Evolutionary conservation across 805 yeast species (phyloP), one percentile per base, ranked within the genome.

Genomic region (Debaryomyces hansenii): DNA sequence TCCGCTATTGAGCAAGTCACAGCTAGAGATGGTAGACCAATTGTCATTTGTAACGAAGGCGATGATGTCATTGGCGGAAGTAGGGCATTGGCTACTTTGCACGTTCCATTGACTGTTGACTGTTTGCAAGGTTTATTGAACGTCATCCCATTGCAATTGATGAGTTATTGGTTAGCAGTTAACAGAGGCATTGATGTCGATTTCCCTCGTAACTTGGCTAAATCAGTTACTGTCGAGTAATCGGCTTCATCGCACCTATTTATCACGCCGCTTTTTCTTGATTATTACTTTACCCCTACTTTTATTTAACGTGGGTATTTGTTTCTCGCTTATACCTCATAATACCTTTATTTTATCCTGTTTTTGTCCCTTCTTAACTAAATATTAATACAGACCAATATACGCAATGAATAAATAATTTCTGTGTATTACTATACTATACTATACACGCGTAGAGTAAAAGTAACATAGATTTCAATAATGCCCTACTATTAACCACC

Each of bases 151-250:
- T 69, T 94, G 64, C 99, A 94, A 70, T 78, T 94, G 68, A 90
- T 91, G 82, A 86, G 97, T 62, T 94, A 94, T 75, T 91, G 96
- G 94, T 79, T 94, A 61, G 97, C 99, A 45, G 92, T 90, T 45
- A 83, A 85, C 70, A 87, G 92, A 64, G 98, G 97, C 35, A 85
- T 88, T 57, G 96, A 94, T 64, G 99, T 95, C 47, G 99, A 94
- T 69, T 92, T 92, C 84, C 99, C 99, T 55, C 84, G 99, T 74
- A 94, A 94, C 76, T 80, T 94, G 72, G 99, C 99, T 53, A 94
- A 94, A 77, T 86, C 96, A 42, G 99, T 94, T 47, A 94, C 99
- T 40, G 99, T 94, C 52, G 98, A 90, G 75, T 91, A 75, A 64
- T 42, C 21, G 8, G 32, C 21, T 18, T 40, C 20, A 9, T 31